Evolutionary conservation across 2,329 filamentous ascomycete species (phyloP).

Genomic region (Thelonectria olida): DNA sequence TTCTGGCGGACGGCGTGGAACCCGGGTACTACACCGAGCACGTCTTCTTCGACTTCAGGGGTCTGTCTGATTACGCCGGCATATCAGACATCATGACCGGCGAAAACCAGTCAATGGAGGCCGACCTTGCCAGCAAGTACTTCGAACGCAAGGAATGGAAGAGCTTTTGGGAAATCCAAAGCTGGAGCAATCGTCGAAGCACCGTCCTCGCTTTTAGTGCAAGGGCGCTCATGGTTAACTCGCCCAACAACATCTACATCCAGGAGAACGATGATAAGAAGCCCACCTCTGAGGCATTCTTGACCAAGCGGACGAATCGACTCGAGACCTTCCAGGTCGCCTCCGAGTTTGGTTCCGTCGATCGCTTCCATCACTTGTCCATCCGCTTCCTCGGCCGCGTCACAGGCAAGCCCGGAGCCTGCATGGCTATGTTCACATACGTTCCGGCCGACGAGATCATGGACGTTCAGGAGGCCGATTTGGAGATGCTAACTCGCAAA

Average conservation of each 20-base stretch:
- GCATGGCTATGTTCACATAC: slow-evolving; percentile 65
- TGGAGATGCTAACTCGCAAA: slow-evolving; percentile 62
- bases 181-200: slow-evolving; percentile 57
- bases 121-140: slow-evolving; percentile 48
- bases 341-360: slow-evolving; percentile 56
- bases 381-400: slow-evolving; percentile 63
- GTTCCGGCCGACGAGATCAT: slow-evolving; percentile 46
- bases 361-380: slow-evolving; percentile 43
- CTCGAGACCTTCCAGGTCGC: slow-evolving; percentile 55
- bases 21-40: slow-evolving; percentile 55
- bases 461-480: slow-evolving; percentile 61
- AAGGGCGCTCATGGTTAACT: slow-evolving; percentile 51
- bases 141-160: slow-evolving; percentile 50
- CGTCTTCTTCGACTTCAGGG: slow-evolving; percentile 61
- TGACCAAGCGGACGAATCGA: slow-evolving; percentile 59
- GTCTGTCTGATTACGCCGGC: slow-evolving; percentile 50
- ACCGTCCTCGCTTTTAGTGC: slow-evolving; percentile 40
- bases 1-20: slow-evolving; percentile 56
- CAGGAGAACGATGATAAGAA: slow-evolving; percentile 50
- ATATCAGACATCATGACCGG: slow-evolving; percentile 44
- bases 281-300: slow-evolving; percentile 49
- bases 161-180: slow-evolving; percentile 49
- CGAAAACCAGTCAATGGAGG: slow-evolving; percentile 36
- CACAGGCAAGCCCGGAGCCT: slow-evolving; percentile 56
- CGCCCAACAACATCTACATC: slow-evolving; percentile 57